Conservation (phyloP, 768 basidiomycete genomes). For the Lactarius deliciosus region DNA sequence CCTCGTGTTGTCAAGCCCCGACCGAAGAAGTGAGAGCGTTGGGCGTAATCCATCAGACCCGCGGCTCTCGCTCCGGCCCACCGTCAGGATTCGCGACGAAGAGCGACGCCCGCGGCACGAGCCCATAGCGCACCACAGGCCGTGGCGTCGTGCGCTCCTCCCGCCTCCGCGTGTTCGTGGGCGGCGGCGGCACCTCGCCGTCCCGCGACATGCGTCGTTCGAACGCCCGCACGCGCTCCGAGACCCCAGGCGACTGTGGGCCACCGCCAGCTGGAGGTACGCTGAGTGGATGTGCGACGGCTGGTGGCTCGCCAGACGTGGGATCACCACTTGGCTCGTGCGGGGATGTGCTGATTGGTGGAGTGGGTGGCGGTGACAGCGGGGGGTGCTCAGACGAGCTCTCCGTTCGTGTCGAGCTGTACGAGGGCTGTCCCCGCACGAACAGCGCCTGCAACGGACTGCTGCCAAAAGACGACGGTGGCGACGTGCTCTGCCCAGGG, state of each 20-base stretch:
- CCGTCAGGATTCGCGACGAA: conserved; percentile 74
- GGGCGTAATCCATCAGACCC: conserved; percentile 27
- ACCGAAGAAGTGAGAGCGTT: neutral
- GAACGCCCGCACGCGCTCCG: conserved; percentile 53
- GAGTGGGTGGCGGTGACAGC: neutral
- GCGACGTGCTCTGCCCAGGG: neutral
- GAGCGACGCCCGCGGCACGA: conserved; percentile 60
- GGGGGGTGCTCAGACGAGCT: neutral
- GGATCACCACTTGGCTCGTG: neutral
- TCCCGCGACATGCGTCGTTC: conserved; percentile 61
- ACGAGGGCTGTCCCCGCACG: conserved; percentile 20
- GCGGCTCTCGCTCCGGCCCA: conserved; percentile 15
- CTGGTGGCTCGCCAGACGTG: neutral
- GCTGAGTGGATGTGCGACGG: neutral
- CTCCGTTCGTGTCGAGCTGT: conserved; percentile 11
- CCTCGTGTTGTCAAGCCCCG: neutral
- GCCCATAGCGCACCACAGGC: conserved; percentile 56
- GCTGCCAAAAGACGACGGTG: neutral
- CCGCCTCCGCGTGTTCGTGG: conserved; percentile 46
- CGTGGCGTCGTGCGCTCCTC: conserved; percentile 36
- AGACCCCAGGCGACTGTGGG: conserved; percentile 37
- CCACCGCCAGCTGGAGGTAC: conserved; percentile 1
- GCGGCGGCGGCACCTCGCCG: conserved; percentile 37
- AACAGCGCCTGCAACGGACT: neutral
- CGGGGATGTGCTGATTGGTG: neutral